Evolutionary conservation across 1,284 basidiomycete genomes (phyloP).

Genomic region (Abortiporus biennis): DNA sequence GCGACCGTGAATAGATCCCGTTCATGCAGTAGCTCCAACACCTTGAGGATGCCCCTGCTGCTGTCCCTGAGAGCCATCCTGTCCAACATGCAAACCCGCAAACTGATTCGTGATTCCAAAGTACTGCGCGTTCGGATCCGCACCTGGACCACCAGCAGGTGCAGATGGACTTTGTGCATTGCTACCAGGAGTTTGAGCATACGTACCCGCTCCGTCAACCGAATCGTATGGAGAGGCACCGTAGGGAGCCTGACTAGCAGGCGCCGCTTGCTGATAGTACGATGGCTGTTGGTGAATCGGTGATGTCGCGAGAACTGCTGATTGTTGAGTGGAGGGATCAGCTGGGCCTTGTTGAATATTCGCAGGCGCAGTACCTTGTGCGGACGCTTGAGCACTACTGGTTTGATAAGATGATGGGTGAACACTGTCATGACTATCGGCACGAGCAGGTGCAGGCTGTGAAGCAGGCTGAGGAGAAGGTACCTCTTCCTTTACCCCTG

Average conservation of each 20-base stretch:
- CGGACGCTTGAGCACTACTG: conserved; percentile 1
- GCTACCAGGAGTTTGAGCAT: conserved; percentile 10
- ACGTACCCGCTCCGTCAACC: conserved; percentile 12
- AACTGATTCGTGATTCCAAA: conserved; percentile 25
- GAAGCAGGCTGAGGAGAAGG: too few relatives aligned
- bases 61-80: conserved; percentile 12
- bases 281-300: conserved; percentile 5
- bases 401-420: conserved; percentile 4
- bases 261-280: conserved; percentile 4
- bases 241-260: conserved; percentile 11
- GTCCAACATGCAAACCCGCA: conserved; percentile 24
- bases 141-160: conserved; percentile 13
- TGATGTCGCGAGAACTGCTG: conserved; percentile 8
- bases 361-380: conserved; percentile 10
- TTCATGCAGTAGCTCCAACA: conserved; percentile 21
- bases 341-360: conserved; percentile 12
- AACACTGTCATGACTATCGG: conserved; percentile 5
- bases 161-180: neutral
- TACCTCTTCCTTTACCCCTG: conserved; percentile 63
- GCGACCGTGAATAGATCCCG: too few relatives aligned
- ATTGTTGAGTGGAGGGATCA: conserved; percentile 6
- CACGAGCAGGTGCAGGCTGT: conserved; percentile 9
- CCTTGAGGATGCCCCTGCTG: conserved; percentile 17
- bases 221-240: conserved; percentile 23
- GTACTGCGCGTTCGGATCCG: conserved; percentile 17